Evolutionary conservation across 31 red algal species (phyloP), one percentile per base, ranked within the genome.

Genomic region (Porphyra umbilicalis): DNA sequence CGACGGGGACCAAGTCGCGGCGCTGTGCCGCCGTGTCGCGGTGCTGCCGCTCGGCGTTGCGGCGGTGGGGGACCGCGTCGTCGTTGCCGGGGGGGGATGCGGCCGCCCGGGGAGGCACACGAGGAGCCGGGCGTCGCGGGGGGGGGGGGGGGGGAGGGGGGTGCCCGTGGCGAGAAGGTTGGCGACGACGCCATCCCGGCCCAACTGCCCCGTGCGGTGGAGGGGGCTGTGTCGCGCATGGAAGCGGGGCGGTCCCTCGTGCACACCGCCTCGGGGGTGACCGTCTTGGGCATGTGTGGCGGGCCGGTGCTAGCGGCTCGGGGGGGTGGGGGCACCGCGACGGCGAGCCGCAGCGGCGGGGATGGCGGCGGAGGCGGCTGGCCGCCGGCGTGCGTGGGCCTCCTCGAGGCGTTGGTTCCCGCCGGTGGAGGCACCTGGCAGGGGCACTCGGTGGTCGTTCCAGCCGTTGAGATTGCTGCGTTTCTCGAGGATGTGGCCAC

Each of bases 241-340:
- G 35, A 75, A n/a, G 77, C 79, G n/a, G 79, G 81, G n/a, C 78
- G 91, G 8, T 84, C 83, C 2, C 89, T 94, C 77, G 84, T 94
- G 7, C 77, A 89, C 76, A 94, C 91, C 10, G 91, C 84, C 32
- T 46, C 37, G 16, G 68, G 83, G 32, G 83, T 86, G 42, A 87
- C 82, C 9, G 91, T 89, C 36, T 87, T 94, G 91, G 91, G 91
- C 34, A 94, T 94, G 91, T 94, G 91, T 42, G 91, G 91, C 6
- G 91, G 91, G 33, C 91, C 91, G 30, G 84, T 89, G 8, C 77
- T 94, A 15, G 75, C 79, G 6, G 75, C 33, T 33, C 32, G 82
- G 34, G 84, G 82, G 18, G 79, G 76, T 32, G 57, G 13, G 4
- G 57, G 57, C 38, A 9, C 7, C 57, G 57, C n/a, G n/a, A 29